phyloP scores from a whole-genome alignment of 208 protist genomes.

The Leishmania braziliensis region DNA sequence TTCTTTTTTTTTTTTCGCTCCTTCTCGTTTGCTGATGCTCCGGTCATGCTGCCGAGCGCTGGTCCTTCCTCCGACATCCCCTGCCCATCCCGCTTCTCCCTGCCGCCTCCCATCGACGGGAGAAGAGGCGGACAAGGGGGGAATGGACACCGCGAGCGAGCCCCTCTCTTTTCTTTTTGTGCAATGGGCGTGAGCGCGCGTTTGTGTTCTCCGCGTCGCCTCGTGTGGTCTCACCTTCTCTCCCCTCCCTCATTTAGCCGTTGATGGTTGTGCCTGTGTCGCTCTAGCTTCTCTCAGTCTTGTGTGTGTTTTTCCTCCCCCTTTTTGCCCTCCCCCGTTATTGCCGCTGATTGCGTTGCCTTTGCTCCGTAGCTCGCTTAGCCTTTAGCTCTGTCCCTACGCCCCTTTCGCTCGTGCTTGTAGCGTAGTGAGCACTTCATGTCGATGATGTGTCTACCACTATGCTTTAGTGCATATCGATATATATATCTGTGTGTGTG shows the following conservation, averaged over 20 bases:
- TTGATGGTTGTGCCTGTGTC: background rate
- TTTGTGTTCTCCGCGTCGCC: background rate
- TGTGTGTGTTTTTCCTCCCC: background rate
- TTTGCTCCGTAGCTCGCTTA: background rate
- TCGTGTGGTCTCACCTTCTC: background rate
- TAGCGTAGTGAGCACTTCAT: too few species aligned
- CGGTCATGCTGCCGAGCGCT: background rate
- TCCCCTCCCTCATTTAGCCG: background rate
- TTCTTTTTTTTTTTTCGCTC: background rate
- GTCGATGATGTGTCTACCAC: too few species aligned
- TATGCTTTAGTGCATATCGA: background rate
- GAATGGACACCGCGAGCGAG: background rate
- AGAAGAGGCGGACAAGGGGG: background rate
- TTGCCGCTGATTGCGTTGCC: background rate
- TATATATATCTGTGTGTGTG: background rate
- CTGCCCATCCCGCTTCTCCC: background rate
- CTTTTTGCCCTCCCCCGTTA: slow-evolving; percentile 8
- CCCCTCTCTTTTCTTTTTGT: too few species aligned
- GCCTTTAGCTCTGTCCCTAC: background rate
- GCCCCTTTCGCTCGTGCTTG: background rate
- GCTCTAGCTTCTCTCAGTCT: background rate
- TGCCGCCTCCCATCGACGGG: background rate
- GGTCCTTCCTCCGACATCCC: background rate
- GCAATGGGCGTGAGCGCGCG: background rate
- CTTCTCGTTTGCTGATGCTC: background rate